Evolutionary conservation across 306 rosid species (phyloP).

Genomic region (Ammopiptanthus mongolicus): DNA sequence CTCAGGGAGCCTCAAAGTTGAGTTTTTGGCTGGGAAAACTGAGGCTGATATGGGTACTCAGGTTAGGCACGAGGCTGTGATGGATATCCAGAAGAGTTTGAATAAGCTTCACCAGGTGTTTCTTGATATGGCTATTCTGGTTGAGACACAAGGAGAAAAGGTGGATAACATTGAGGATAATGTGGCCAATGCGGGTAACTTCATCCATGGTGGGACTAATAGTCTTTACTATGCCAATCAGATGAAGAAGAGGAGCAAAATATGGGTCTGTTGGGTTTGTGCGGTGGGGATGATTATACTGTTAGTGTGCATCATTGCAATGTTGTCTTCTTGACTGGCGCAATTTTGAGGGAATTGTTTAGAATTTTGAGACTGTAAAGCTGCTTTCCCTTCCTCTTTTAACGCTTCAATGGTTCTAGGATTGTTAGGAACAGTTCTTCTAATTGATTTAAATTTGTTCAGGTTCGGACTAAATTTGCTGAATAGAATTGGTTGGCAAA

Average conservation of each 20-base stretch:
- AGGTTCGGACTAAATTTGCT: constrained; percentile 7
- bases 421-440: constrained; percentile 6
- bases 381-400: background rate
- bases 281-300: constrained; percentile 60
- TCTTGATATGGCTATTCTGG: constrained; percentile 91
- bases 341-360: constrained; percentile 15
- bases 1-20: constrained; percentile 54
- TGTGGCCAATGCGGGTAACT: constrained; percentile 55
- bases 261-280: constrained; percentile 60
- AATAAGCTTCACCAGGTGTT: constrained; percentile 89
- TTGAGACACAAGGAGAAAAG: constrained; percentile 77
- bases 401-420: background rate
- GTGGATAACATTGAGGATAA: constrained; percentile 83
- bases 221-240: constrained; percentile 73
- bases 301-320: constrained; percentile 64
- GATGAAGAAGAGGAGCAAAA: constrained; percentile 53
- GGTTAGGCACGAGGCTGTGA: constrained; percentile 67
- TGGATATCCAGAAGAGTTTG: constrained; percentile 83
- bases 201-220: constrained; percentile 69
- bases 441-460: constrained; percentile 22
- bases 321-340: constrained; percentile 41
- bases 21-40: constrained; percentile 58
- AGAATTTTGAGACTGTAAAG: constrained; percentile 17
- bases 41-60: constrained; percentile 56
- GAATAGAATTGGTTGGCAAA: constrained; percentile 11